Base-by-base conservation (phyloP, 2,329 filamentous ascomycete genomes). In the Daldinia sp. region DNA sequence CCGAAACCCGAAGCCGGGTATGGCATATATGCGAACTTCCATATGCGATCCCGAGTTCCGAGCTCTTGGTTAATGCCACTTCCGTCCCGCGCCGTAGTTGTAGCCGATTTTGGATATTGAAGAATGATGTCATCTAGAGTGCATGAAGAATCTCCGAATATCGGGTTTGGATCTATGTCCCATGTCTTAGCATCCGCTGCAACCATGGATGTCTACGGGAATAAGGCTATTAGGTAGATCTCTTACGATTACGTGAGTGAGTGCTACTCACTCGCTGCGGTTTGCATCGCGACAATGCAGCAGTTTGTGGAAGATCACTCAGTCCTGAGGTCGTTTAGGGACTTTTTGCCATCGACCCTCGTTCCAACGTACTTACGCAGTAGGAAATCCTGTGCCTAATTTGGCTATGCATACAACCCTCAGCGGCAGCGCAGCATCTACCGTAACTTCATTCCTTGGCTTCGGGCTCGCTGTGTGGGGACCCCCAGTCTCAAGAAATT, bases 1-100 rank as follows among this genome's bases (percentile, higher is more conserved):
- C 62, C 65, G 58, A 65, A 70, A 55, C 18, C 60, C 41, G 60
- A 67, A 60, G 30, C 20, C 12, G 20, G 23, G 20, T n/a, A 13
- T 18, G 26, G 50, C 18, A 20, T 39, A 50, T 50, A 59, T 51
- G 39, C 42, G 42, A 44, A 41, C 55, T 41, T 30, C 20, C 20
- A 23, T 23, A 58, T 42, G 50, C 28, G 10, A 50, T 35, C 55
- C 59, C 28, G 59, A 39, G 26, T 33, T 18, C 46, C 50, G 53
- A 15, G 39, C 2, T 54, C 61, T 50, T 37, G 50, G 26, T 37
- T 39, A 33, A 57, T 60, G 15, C 58, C 65, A 37, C 39, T 55
- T 39, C 63, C 57, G 67, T 23, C 33, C 54, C 54, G 60, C n/a
- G 28, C 41, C 41, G 59, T 46, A 55, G 39, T 20, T 57, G n/a